phyloP scores from a whole-genome alignment of 2,329 filamentous ascomycete species.

The Stromatinia cepivora region DNA sequence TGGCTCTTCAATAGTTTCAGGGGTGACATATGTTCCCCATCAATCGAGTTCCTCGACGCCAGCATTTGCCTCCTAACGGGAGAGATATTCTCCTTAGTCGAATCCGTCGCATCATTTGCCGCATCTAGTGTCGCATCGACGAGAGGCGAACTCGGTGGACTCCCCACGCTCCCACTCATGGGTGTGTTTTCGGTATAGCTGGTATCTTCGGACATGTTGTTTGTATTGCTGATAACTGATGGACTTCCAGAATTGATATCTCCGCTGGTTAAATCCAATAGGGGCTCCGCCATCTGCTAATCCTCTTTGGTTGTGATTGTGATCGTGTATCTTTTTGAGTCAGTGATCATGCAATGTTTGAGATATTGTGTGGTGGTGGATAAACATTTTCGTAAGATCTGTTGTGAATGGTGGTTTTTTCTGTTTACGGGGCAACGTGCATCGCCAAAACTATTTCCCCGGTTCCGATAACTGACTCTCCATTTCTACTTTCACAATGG shows the following conservation, averaged over 20 bases:
- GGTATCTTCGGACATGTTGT: constrained; percentile 34
- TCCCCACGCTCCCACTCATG: constrained; percentile 33
- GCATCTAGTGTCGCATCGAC: constrained; percentile 25
- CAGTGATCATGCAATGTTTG: constrained; percentile 17
- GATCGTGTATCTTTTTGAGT: constrained; percentile 19
- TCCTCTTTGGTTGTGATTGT: constrained; percentile 4
- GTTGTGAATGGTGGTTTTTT: constrained; percentile 19
- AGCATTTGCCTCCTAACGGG: constrained; percentile 35
- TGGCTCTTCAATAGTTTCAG: constrained; percentile 40
- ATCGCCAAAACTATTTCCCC: constrained; percentile 14
- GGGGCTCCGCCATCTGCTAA: constrained; percentile 26
- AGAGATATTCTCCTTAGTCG: constrained; percentile 36
- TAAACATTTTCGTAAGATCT: constrained; percentile 20
- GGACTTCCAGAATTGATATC: constrained; percentile 27
- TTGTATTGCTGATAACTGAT: constrained; percentile 25
- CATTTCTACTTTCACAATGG: neutral
- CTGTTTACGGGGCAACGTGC: constrained; percentile 24
- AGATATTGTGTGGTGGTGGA: constrained; percentile 18
- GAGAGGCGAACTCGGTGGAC: constrained; percentile 39
- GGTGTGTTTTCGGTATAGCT: constrained; percentile 31
- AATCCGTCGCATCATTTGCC: constrained; percentile 32
- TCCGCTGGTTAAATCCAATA: constrained; percentile 18
- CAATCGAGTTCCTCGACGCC: constrained; percentile 33
- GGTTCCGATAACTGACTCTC: constrained; percentile 2
- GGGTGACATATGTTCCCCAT: constrained; percentile 34